Base-by-base conservation (phyloP, 83 land plant species). In the Picea abies region DNA sequence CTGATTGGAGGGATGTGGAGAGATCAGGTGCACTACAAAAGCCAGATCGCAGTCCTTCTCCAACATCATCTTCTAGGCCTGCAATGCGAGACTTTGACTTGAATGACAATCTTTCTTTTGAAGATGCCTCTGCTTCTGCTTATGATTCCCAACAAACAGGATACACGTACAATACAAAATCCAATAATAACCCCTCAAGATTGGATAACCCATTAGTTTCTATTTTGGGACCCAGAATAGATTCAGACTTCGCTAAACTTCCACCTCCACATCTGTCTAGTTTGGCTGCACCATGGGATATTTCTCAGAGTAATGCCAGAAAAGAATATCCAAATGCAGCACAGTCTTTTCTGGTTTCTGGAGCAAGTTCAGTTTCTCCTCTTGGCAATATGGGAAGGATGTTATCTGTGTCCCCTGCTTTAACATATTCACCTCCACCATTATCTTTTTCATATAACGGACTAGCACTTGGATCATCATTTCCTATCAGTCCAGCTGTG, bases 1-100 rank as follows among this genome's bases (percentile, higher is more conserved):
- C 44, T 71, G 79, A 77, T 29, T 82, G 78, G 80, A 82, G 78
- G 52, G 47, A 22, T 60, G 41, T 22, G n/a, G 68, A 80, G n/a
- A 83, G 56, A 32, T 49, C 66, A 14, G 70, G 73, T 26, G 71
- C 77, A 41, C 81, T 79, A 22, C 84, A 79, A 64, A 85, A 86
- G 76, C 85, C 87, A 49, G 73, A 84, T 62, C 85, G 47, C 63
- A 86, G 89, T 32, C 85, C 85, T 49, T 90, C 94, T 47, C 86
- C 89, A 26, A 90, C 94, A 14, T 90, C 92, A 80, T 88, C 89
- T 23, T 84, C 90, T 11, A 86, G 88, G 72, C 85, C 89, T 56
- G 65, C 76, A 1, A 63, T 76, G 80, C 84, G 84, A 80, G 86
- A 90, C 80, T 84, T 94, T 73, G 94, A 94, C 64, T 82, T 94